phyloP scores from a whole-genome alignment of 2,329 filamentous ascomycete species.

The Cyclaneusma minus region DNA sequence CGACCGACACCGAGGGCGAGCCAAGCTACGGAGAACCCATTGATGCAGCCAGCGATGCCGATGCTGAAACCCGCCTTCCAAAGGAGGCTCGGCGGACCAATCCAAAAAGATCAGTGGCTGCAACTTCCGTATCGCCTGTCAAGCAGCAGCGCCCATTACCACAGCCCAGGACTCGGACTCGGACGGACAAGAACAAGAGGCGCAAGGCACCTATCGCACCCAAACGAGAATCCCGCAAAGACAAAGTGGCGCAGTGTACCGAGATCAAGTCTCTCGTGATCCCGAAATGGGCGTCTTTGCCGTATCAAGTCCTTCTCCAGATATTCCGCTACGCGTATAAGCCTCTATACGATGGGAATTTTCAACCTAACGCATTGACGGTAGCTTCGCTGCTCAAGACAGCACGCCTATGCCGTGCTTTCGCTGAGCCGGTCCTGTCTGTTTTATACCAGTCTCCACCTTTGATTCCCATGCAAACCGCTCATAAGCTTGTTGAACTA shows the following conservation, averaged over 20 bases:
- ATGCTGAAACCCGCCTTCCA: not conserved
- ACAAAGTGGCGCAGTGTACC: not conserved
- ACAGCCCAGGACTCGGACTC: too few species aligned
- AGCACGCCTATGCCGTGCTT: conserved; percentile 45
- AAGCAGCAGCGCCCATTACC: too few species aligned
- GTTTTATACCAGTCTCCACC: conserved; percentile 57
- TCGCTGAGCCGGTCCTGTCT: conserved; percentile 57
- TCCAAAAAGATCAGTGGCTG: too few species aligned
- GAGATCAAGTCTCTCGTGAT: conserved; percentile 19
- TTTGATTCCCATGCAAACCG: conserved; percentile 35
- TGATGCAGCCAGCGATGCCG: not conserved
- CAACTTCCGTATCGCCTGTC: too few species aligned
- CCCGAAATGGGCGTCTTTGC: conserved; percentile 43
- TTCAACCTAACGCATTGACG: conserved; percentile 24
- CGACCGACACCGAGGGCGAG: conserved; percentile 6
- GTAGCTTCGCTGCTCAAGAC: conserved; percentile 49
- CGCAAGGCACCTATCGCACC: too few species aligned
- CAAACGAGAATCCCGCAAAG: too few species aligned
- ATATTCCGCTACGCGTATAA: conserved; percentile 55
- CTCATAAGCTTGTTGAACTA: conserved; percentile 25
- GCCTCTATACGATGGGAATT: conserved; percentile 34
- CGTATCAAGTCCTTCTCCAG: conserved; percentile 52
- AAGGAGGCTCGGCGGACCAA: too few species aligned
- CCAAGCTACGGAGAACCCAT: not conserved
- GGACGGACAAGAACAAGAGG: too few species aligned